Evolutionary conservation across 2,329 filamentous ascomycete genomes (phyloP).

Genomic region (Claviceps fusiformis): DNA sequence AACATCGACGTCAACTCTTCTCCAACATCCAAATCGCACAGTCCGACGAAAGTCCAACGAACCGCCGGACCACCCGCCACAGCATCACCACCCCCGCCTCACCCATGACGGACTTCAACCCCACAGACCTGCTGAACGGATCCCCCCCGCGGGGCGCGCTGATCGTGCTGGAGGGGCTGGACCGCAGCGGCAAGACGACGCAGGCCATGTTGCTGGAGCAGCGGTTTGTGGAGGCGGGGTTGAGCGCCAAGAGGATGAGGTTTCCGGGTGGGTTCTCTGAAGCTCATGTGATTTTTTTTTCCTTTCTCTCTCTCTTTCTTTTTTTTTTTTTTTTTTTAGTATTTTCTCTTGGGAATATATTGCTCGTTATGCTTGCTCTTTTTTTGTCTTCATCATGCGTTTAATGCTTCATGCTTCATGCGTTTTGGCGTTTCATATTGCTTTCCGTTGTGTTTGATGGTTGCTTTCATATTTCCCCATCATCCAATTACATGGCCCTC

Average conservation of each 20-base stretch:
- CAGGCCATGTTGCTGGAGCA: constrained; percentile 61
- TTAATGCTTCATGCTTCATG: too few species aligned
- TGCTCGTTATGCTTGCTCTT: neutral
- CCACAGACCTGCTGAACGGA: too few species aligned
- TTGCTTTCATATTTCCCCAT: too few species aligned
- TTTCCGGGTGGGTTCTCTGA: constrained; percentile 47
- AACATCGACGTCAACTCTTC: too few species aligned
- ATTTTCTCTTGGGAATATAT: too few species aligned
- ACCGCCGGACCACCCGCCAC: neutral
- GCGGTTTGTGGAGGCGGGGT: constrained; percentile 34
- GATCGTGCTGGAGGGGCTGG: constrained; percentile 76
- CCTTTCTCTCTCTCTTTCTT: neutral
- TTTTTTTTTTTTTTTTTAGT: neutral
- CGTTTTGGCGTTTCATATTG: too few species aligned
- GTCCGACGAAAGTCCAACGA: too few species aligned
- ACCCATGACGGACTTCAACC: neutral
- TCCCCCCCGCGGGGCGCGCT: constrained; percentile 53
- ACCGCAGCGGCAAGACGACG: constrained; percentile 84
- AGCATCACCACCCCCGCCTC: neutral
- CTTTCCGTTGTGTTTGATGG: too few species aligned
- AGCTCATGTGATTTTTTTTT: too few species aligned
- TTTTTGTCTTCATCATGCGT: too few species aligned
- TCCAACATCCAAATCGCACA: neutral
- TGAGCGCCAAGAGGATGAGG: constrained; percentile 37
- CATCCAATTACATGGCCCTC: too few species aligned